Evolutionary conservation across 768 basidiomycete genomes (phyloP), one percentile per base, ranked within the genome.

Genomic region (Serendipita sp.): DNA sequence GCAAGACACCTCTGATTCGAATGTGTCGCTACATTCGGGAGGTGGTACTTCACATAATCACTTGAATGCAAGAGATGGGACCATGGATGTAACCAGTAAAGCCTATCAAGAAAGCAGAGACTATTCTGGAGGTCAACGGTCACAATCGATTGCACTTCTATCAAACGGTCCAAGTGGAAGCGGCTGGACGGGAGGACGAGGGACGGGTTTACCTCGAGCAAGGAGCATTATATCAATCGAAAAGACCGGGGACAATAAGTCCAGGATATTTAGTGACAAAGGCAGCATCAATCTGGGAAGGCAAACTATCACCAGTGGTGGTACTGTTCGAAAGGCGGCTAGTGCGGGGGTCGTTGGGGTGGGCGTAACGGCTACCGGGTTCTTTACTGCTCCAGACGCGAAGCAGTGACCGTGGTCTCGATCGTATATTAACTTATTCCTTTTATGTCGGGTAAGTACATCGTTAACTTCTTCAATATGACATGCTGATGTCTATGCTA

Each of bases 271-370:
- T 69, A 9, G 66, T 67, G 14, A 71, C 73, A 50, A 69, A 76
- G 63, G 75, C 75, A 69, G 82, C 84, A 7, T 82, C 83, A n/a
- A 84, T 87, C 64, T 50, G 20, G 61, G 45, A 30, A 16, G 75
- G 82, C 14, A 71, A 88, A 62, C 65, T 5, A 43, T 44, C 22
- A 65, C 41, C 16, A 58, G 65, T 50, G 83, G 81, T 20, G 81
- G 81, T 65, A 79, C 75, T 68, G 68, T 73, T 64, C 71, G 75
- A 66, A 89, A 88, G 75, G 72, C 79, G 45, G 76, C 78, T 60
- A 89, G 85, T 16, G 81, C 86, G 22, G 85, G 81, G 30, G 89
- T 90, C 63, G 85, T 87, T 73, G 84, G 88, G 26, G 70, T 85
- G 48, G 79, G 88, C 17, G 76, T 91, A 50, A 88, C 85, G 33